Conservation (phyloP, 75 land plant species). For the Pinus tabuliformis region DNA sequence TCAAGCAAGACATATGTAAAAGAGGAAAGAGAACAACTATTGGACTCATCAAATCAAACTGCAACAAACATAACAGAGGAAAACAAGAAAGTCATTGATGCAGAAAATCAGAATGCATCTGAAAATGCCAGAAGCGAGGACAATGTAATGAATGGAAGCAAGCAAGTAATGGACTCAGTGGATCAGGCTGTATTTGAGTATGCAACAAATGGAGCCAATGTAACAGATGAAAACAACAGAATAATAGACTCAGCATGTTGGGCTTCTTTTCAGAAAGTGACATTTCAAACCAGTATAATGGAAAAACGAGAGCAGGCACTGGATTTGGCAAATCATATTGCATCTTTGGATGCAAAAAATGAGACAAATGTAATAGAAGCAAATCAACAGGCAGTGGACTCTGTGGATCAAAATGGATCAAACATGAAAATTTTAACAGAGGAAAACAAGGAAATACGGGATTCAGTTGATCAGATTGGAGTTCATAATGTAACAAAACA, state of each 20-base stretch:
- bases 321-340: slow-evolving; percentile 3
- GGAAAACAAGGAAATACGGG: neutral
- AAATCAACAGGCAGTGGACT: neutral
- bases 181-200: neutral
- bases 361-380: neutral
- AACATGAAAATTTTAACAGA: neutral
- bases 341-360: neutral
- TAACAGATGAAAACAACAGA: neutral
- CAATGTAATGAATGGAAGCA: neutral
- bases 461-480: neutral
- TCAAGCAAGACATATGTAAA: neutral
- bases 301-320: neutral
- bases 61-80: neutral
- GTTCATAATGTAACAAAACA: neutral
- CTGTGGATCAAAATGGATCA: neutral
- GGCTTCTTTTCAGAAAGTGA: neutral
- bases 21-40: neutral
- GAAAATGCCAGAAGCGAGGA: neutral
- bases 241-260: neutral
- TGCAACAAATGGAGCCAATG: neutral
- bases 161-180: neutral
- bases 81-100: neutral
- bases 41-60: neutral
- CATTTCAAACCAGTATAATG: neutral
- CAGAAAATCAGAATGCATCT: neutral